Base-by-base conservation (phyloP, 1,139 yeast genomes). In the Tardiomyces blankii region DNA sequence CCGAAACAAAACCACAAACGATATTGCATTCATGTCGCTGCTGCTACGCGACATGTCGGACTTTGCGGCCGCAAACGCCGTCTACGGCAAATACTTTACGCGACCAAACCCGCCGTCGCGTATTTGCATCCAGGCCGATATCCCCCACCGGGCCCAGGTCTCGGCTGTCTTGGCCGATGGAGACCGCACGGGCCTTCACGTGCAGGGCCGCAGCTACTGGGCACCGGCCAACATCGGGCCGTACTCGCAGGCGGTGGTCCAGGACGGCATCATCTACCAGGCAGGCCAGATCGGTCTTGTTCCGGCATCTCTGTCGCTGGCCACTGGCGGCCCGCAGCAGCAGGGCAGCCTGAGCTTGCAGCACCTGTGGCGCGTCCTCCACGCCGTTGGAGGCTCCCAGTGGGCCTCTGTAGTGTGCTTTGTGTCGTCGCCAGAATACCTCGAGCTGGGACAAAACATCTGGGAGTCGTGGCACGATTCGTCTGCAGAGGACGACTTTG, bases 181-280 rank as follows among this genome's bases (percentile, higher is more conserved):
- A 9, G 48, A 52, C 12, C 54, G 57, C 2, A 49, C 58, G 43
- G 96, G 97, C 0, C 68, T 91, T 21, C 97, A 91, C 59, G 86
- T 91, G 3, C 87, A 91, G 55, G 87, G 97, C 1, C 72, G 91
- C 48, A 87, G 96, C 27, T 88, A 82, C 61, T 91, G 98, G 98
- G 96, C 96, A 0, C 98, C 98, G 0, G 93, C 95, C 42, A 91
- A 91, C 55, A 91, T 91, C 47, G 98, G 98, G 0, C 98, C 98
- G 0, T 91, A 91, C 61, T 89, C 98, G 0, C 98, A 91, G 63
- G 77, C 91, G 0, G 76, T 80, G 12, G 68, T 77, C 44, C 75
- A 61, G 7, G 66, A 65, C 16, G 71, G 74, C 28, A 63, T 77
- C 7, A 79, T 84, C 0, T 74, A 78, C 40, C 65, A 88, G n/a